These are phyloP conservation scores for Laetiporus sulphureus DNA, from an alignment of 1,284 basidiomycete genomes.

Conservation along the genomic window DNA sequence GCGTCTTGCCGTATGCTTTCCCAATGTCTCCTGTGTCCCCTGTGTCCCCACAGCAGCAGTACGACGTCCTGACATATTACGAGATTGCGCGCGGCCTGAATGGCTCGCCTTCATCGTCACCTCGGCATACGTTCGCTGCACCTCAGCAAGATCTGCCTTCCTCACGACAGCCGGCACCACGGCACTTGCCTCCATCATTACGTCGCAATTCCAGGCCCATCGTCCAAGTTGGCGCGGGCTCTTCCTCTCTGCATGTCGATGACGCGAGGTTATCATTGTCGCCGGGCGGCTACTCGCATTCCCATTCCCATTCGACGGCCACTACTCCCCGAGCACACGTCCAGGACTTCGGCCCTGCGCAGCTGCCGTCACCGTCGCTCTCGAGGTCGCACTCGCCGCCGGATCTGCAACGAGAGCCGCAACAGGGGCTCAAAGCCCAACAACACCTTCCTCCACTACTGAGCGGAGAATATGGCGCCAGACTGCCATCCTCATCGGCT, in stretches of 20 bases:
- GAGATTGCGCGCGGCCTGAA: not conserved
- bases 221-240: conserved; percentile 2
- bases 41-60: conserved; percentile 8
- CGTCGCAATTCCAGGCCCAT: conserved; percentile 6
- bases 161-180: conserved; percentile 6
- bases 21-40: conserved; percentile 11
- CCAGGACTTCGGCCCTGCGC: conserved; percentile 13
- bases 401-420: conserved; percentile 8
- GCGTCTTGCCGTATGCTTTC: conserved; percentile 11
- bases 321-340: conserved; percentile 25
- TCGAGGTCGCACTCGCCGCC: conserved; percentile 18
- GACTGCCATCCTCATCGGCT: conserved; percentile 21
- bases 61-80: not conserved
- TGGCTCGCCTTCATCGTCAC: conserved; percentile 2
- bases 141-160: not conserved
- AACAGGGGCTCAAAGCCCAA: conserved; percentile 11
- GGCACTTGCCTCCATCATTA: conserved; percentile 8
- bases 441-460: conserved; percentile 6
- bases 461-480: conserved; percentile 4
- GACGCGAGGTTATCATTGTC: conserved; percentile 6
- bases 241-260: conserved; percentile 3
- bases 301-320: conserved; percentile 29
- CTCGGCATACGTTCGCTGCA: conserved; percentile 2
- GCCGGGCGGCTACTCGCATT: conserved; percentile 19
- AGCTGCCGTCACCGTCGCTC: conserved; percentile 13